Base-by-base conservation (phyloP, 2,329 filamentous ascomycete species). In the Dothideomycetidae sp. region DNA sequence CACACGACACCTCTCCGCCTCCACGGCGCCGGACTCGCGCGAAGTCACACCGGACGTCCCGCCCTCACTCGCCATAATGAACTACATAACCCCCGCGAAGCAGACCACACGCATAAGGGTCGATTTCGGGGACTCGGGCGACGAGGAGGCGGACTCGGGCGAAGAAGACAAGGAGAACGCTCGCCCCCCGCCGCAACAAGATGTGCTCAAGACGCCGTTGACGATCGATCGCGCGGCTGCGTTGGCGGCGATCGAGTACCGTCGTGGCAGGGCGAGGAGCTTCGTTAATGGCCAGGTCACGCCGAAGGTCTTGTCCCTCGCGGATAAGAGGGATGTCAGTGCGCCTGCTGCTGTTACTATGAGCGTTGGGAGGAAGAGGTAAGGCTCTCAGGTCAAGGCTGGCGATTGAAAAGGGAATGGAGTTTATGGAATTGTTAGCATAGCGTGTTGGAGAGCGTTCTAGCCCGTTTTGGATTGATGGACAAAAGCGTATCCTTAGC, bases 211-310 rank as follows among this genome's bases (percentile, higher is more conserved):
- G 46, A 12, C 48, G 51, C 43, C 47, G 47, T 11, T 40, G 11
- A 38, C 30, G 5, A 54, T 68, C 39, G 64, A 67, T 38, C 68
- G 81, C 37, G 81, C 84, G 54, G 68, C 84, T 55, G 81, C 81
- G 3, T 67, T 88, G 11, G 78, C 78, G 39, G 74, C 78, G 53
- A 86, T 88, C 46, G 69, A 75, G 37, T 76, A 82, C 58, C 67
- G 81, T 17, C 63, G 81, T 37, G 79, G 78, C 5, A 64, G 81
- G 31, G 78, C 81, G 40, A 68, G 74, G 47, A 82, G 77, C 53
- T 71, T 78, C 40, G 74, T 75, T 3, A 67, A 73, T 36, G 73
- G 72, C 2, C 68, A 72, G 4, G 61, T 68, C 42, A 79, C 77
- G 29, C 74, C 74, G 7, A 62, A 65, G 43, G 73, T 70, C 56